Percentiles rank a stretch among this genome's conserved stretches.
Evolutionary conservation across 2,329 filamentous ascomycete species (phyloP).

Genomic region (Neofusicoccum parvum): DNA sequence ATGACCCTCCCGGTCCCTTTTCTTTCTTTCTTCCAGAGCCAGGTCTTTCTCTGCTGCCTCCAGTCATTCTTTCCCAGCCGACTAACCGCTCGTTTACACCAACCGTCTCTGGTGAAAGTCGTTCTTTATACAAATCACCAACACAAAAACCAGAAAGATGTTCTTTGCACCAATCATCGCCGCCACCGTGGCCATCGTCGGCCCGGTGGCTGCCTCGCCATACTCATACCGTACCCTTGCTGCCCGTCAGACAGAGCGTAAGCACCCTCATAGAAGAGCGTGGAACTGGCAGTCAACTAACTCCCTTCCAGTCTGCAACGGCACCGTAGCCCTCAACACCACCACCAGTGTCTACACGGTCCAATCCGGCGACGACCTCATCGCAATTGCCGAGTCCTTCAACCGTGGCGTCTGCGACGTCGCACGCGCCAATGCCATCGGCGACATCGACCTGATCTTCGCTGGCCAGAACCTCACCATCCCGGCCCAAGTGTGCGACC

Average conservation of each 20-base stretch:
- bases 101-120: not conserved
- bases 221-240: not conserved
- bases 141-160: not conserved
- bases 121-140: not conserved
- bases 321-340: not conserved
- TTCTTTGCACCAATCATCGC: not conserved
- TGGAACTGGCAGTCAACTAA: too few relatives aligned
- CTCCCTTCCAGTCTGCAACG: not conserved
- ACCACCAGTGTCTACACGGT: not conserved
- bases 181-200: not conserved
- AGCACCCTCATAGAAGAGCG: not conserved
- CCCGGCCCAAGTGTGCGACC: slow-evolving; percentile 18
- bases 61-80: not conserved
- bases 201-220: not conserved
- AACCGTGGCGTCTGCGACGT: too few relatives aligned
- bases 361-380: too few relatives aligned
- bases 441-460: not conserved
- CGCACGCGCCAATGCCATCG: too few relatives aligned
- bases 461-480: slow-evolving; percentile 2
- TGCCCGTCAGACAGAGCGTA: not conserved
- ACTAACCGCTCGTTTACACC: not conserved
- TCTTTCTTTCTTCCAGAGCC: not conserved
- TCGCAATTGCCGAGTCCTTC: not conserved
- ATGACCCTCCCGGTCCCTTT: not conserved
- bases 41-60: not conserved